Conservation (phyloP, 108 stramenopile species). For the Fistulifera pelliculosa region DNA sequence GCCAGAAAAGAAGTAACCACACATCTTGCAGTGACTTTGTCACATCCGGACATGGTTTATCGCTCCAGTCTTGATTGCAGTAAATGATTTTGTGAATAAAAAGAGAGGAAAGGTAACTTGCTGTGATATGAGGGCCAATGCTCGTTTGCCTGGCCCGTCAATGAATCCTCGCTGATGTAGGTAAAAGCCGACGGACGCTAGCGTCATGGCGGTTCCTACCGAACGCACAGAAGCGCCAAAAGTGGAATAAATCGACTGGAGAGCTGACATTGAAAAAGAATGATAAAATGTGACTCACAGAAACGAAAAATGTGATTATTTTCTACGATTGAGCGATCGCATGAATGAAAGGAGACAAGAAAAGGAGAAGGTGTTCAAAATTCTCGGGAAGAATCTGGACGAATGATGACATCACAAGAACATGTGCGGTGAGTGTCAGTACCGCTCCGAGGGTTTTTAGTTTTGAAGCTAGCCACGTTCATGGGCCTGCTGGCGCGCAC, state of each 20-base stretch:
- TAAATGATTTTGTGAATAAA: slow-evolving; percentile 83
- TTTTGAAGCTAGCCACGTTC: too few species aligned
- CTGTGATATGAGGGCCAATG: slow-evolving; percentile 66
- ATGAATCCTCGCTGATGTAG: slow-evolving; percentile 60
- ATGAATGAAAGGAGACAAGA: too few species aligned
- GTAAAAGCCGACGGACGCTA: slow-evolving; percentile 65
- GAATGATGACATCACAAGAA: too few species aligned
- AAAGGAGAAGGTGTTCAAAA: too few species aligned
- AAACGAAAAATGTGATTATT: too few species aligned
- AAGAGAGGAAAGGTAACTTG: slow-evolving; percentile 84
- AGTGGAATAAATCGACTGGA: slow-evolving; percentile 13
- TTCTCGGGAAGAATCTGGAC: too few species aligned
- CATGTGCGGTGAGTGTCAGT: too few species aligned
- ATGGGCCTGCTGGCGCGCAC: too few species aligned
- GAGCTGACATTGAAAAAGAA: too few species aligned
- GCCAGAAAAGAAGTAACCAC: slow-evolving; percentile 73
- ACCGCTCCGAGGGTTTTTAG: too few species aligned
- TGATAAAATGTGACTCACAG: too few species aligned
- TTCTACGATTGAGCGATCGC: too few species aligned
- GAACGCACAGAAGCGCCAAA: slow-evolving; percentile 57
- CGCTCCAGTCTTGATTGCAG: slow-evolving; percentile 59
- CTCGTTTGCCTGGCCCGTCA: slow-evolving; percentile 47
- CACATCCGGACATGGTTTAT: slow-evolving; percentile 56
- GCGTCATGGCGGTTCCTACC: slow-evolving; percentile 70
- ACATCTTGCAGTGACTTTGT: slow-evolving; percentile 44